Percentiles rank a stretch among this genome's conserved stretches.
Evolutionary conservation across 768 basidiomycete species (phyloP).

Genomic region (Mrakia frigida): DNA sequence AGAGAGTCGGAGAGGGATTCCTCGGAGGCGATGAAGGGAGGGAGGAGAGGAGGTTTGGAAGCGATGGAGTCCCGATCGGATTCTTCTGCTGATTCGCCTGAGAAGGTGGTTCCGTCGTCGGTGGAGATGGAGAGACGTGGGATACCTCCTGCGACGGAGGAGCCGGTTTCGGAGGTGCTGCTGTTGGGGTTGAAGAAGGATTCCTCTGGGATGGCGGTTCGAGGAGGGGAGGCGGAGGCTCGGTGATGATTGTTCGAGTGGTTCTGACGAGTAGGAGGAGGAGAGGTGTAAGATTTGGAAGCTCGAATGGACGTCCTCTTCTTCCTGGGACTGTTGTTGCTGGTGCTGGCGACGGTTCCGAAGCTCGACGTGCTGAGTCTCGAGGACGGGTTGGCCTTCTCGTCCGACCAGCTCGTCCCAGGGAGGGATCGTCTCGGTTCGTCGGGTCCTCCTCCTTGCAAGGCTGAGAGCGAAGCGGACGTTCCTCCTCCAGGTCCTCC

Average conservation of each 20-base stretch:
- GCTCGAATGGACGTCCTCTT: slow-evolving; percentile 29
- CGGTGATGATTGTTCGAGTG: not conserved
- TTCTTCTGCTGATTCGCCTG: slow-evolving; percentile 28
- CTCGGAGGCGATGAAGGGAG: slow-evolving; percentile 45
- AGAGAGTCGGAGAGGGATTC: slow-evolving; percentile 76
- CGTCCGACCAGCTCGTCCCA: slow-evolving; percentile 24
- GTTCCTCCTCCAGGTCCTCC: slow-evolving; percentile 32
- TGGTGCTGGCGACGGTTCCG: slow-evolving; percentile 5
- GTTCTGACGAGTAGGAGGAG: not conserved
- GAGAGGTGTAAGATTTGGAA: slow-evolving; percentile 24
- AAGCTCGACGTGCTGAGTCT: slow-evolving; percentile 28
- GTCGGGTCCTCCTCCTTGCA: slow-evolving; percentile 3
- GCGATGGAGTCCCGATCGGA: slow-evolving; percentile 32
- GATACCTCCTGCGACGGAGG: not conserved
- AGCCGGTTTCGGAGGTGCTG: not conserved
- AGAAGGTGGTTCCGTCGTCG: slow-evolving; percentile 35
- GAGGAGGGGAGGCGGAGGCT: slow-evolving; percentile 36
- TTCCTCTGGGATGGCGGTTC: slow-evolving; percentile 41
- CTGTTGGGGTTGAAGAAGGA: slow-evolving; percentile 1
- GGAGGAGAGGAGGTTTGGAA: slow-evolving; percentile 40
- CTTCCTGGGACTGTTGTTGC: slow-evolving; percentile 18
- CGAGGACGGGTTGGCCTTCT: slow-evolving; percentile 12
- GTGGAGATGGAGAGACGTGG: slow-evolving; percentile 42
- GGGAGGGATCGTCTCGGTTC: slow-evolving; percentile 37
- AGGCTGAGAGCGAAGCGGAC: not conserved